phyloP scores from a whole-genome alignment of 208 protist genomes.

The Phytomonas serpens region DNA sequence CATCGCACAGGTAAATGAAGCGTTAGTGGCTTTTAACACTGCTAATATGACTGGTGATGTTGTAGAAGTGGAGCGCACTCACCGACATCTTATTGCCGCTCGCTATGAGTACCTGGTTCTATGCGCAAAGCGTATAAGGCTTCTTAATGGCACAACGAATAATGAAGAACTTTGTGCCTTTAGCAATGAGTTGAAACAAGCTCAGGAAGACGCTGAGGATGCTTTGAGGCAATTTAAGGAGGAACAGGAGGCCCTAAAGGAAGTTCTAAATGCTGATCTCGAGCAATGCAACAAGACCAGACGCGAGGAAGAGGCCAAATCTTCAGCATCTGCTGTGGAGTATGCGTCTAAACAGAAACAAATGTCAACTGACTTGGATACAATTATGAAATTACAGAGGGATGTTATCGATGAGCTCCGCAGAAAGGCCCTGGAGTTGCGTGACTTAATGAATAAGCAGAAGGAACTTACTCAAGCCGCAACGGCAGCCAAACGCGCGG shows the following conservation, averaged over 20 bases:
- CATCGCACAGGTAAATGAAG: constrained; percentile 31
- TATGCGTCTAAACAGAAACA: constrained; percentile 27
- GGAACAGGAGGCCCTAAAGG: constrained; percentile 29
- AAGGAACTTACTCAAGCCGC: constrained; percentile 34
- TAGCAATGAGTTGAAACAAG: constrained; percentile 31
- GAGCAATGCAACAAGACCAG: constrained; percentile 30
- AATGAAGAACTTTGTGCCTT: constrained; percentile 35
- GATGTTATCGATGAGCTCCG: constrained; percentile 63
- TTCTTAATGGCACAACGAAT: constrained; percentile 25
- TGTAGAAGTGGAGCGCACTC: constrained; percentile 59
- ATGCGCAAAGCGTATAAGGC: constrained; percentile 42
- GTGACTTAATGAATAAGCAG: constrained; percentile 48
- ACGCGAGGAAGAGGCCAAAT: constrained; percentile 29
- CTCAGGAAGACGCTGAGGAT: constrained; percentile 46
- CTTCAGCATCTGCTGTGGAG: constrained; percentile 26
- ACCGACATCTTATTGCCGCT: constrained; percentile 68
- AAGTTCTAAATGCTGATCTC: constrained; percentile 38
- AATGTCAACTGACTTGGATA: constrained; percentile 21
- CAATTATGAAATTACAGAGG: constrained; percentile 34
- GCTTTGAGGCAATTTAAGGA: constrained; percentile 37
- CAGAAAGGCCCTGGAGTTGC: constrained; percentile 48
- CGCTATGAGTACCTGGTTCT: constrained; percentile 63
- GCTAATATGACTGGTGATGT: constrained; percentile 47
- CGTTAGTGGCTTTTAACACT: constrained; percentile 32
- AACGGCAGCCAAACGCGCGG: constrained; percentile 32